Conservation (phyloP, 345 rosid species). For the Euphorbia pulcherrima region DNA sequence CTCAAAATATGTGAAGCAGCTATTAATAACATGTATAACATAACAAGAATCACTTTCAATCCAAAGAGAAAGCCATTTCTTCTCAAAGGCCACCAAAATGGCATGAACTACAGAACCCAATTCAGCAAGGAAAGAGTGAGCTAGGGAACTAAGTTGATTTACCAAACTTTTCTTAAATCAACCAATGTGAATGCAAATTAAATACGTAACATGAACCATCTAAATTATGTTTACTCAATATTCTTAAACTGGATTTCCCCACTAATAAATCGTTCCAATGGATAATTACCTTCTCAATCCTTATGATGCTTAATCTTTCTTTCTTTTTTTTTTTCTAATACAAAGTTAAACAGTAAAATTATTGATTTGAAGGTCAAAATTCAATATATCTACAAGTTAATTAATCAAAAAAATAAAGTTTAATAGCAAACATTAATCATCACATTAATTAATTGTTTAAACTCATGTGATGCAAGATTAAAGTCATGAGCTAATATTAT, state of each 20-base stretch:
- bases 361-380: constrained; percentile 5
- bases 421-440: background rate
- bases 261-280: background rate
- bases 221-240: background rate
- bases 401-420: background rate
- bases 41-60: too few relatives aligned
- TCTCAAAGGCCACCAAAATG: too few relatives aligned
- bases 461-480: background rate
- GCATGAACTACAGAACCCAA: too few relatives aligned
- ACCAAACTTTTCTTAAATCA: too few relatives aligned
- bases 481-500: too few relatives aligned
- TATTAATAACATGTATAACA: too few relatives aligned
- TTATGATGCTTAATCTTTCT: background rate
- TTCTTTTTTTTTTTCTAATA: background rate
- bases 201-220: background rate
- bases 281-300: background rate
- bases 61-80: too few relatives aligned
- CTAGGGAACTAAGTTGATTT: too few relatives aligned
- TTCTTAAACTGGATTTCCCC: background rate
- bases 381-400: background rate
- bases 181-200: background rate
- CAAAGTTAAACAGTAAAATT: background rate
- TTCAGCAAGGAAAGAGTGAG: too few relatives aligned
- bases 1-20: too few relatives aligned
- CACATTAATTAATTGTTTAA: background rate